Base-by-base conservation (phyloP, 108 stramenopile genomes). In the Conticribra weissflogii region DNA sequence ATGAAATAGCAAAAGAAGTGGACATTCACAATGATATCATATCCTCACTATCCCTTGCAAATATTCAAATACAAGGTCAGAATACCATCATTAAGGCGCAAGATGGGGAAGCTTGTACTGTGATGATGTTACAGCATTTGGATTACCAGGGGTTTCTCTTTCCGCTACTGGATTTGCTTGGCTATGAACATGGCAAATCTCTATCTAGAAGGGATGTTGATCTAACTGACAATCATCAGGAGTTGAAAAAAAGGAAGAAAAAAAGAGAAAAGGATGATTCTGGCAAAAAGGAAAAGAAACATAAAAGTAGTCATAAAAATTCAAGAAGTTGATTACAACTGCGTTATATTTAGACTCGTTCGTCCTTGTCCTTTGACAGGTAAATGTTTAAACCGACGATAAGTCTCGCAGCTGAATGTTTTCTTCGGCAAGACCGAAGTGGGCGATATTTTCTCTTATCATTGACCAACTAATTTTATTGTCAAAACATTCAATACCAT, bases 91-190 rank as follows among this genome's bases (percentile, higher is more conserved):
- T 15, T 24, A 44, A 45, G 22, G 59, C 66, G 5, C 76, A 78
- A 51, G 90, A 91, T 41, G 54, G 54, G 17, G 88, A 88, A 54
- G 86, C 85, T 23, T 69, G 79, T 9, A 76, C 78, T 1, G 82
- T 91, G 12, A 78, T 71, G 4, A 66, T 79, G 63, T 51, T 88
- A 5, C 90, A 91, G 57, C 90, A 91, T 30, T 76, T 87, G 36
- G 70, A 74, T 17, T 87, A 91, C 45, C 90, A 91, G 50, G 50
- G 76, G 27, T 56, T 74, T 15, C 62, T 84, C 16, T 77, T 80
- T 46, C 71, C 27, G 12, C 17, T 61, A 5, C 15, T 61, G 0
- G 15, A 33, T 45, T 14, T 45, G 9, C 44, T 14, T 12, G 36
- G 36, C 8, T 41, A 41, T 41, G 36, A 12, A 12, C 36, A 41